Evolutionary conservation across 768 basidiomycete species (phyloP).

Genomic region (Pholiota molesta): DNA sequence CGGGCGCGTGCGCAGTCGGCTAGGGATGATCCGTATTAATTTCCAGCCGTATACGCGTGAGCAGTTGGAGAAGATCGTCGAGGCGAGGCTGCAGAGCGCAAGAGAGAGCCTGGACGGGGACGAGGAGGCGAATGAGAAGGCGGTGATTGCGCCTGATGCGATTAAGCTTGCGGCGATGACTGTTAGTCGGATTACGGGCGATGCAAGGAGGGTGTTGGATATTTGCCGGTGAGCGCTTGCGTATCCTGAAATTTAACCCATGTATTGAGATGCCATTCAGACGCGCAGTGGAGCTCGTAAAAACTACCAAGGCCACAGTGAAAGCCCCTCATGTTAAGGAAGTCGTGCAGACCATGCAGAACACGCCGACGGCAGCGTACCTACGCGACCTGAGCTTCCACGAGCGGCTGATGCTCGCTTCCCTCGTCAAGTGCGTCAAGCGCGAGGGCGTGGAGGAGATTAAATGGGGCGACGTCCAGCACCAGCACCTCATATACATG

Average conservation of each 20-base stretch:
- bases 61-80: constrained; percentile 85
- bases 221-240: constrained; percentile 68
- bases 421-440: constrained; percentile 80
- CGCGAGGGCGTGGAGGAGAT: constrained; percentile 88
- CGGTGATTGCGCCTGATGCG: constrained; percentile 67
- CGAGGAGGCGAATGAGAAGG: constrained; percentile 39
- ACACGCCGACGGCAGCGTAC: constrained; percentile 86
- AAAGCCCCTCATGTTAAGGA: constrained; percentile 72
- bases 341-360: constrained; percentile 86
- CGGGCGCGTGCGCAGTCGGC: constrained; percentile 88
- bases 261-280: constrained; percentile 34
- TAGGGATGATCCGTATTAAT: constrained; percentile 90
- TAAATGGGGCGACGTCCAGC: constrained; percentile 78
- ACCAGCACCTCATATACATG: constrained; percentile 76
- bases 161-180: constrained; percentile 83
- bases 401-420: constrained; percentile 85
- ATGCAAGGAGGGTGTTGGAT: constrained; percentile 91
- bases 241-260: not conserved
- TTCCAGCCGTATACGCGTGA: constrained; percentile 85
- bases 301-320: constrained; percentile 52
- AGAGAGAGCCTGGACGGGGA: constrained; percentile 51
- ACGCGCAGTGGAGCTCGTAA: constrained; percentile 83
- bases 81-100: constrained; percentile 72
- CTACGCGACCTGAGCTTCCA: constrained; percentile 83
- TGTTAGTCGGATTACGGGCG: constrained; percentile 80